phyloP scores from a whole-genome alignment of 148 eudicot species.

The Cornus kousa region DNA sequence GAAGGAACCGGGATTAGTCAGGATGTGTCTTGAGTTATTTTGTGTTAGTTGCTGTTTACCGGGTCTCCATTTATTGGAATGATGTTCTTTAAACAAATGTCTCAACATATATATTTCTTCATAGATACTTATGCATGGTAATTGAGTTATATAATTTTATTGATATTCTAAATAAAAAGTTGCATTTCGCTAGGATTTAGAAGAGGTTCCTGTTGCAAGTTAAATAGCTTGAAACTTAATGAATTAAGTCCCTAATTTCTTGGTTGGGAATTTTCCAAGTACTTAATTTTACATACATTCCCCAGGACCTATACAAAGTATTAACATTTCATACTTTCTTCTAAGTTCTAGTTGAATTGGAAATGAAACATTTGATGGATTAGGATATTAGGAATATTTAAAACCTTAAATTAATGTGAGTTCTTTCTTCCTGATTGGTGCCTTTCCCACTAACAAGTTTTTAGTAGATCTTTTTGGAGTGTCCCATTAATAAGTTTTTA shows the following conservation, averaged over 20 bases:
- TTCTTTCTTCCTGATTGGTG: background rate
- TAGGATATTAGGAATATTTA: background rate
- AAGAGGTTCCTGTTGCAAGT: background rate
- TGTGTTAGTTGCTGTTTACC: too few species aligned
- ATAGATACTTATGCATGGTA: too few species aligned
- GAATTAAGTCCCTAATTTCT: background rate
- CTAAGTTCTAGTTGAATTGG: background rate
- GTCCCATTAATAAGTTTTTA: too few species aligned
- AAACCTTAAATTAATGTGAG: background rate
- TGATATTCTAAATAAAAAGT: background rate
- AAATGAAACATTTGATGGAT: background rate
- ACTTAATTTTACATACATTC: background rate
- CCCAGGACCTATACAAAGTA: background rate
- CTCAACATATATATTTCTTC: background rate
- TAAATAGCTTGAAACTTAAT: background rate
- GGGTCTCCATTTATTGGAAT: background rate
- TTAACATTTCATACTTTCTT: background rate
- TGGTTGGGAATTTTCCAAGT: background rate
- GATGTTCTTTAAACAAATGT: background rate
- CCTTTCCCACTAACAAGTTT: background rate
- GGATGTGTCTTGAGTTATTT: background rate
- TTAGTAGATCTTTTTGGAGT: background rate
- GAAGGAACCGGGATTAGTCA: too few species aligned
- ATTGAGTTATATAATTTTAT: too few species aligned
- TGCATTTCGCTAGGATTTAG: background rate